Evolutionary conservation across 352 stramenopile species (phyloP), one percentile per base, ranked within the genome.

Genomic region (Phytophthora cryptogea): DNA sequence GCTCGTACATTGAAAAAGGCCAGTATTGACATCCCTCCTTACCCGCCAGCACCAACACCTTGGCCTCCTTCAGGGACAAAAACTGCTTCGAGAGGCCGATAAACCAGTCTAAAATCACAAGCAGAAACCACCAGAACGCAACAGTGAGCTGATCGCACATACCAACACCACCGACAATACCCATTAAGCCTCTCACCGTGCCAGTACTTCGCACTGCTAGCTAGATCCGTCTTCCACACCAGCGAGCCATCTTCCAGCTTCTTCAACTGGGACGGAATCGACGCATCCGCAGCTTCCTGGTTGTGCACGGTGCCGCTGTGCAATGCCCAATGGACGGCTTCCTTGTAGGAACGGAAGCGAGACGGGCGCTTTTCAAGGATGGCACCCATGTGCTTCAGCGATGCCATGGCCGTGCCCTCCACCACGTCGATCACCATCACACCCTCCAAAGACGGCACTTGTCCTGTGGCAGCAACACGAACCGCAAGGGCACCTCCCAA

Each of bases 391-490:
- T 94, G 83, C 40, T 77, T 70, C 9, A 96, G 70, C 7, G 89
- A 92, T n/a, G 86, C 85, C 13, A 96, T 67, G 5, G 89, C 87
- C 6, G 89, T 96, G 41, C 87, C 87, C 51, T 96, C 89, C 8
- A 96, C 89, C 7, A 96, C 89, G 58, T 96, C 89, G 40, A 96
- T 85, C 33, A 96, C 87, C 73, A 96, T 90, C 2, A 95, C 74
- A 13, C 89, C 89, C 9, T 83, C 78, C 8, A 96, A 66, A 3
- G 81, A 88, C 13, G 62, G 47, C 20, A 95, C 71, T 23, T 82
- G 70, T 27, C 77, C 63, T 5, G 77, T 78, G 1, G 78, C 80
- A 1, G 78, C 82, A 11, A 92, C 82, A 13, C 87, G 83, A 27
- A 95, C 86, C 10, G 80, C 88, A 4, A 96, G 70, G 14, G 86